A percentile compares a stretch with the other conserved stretches of the same genome.
Evolutionary conservation across 2,329 filamentous ascomycete genomes (phyloP).

Genomic region (Phyllosticta capitalensis): DNA sequence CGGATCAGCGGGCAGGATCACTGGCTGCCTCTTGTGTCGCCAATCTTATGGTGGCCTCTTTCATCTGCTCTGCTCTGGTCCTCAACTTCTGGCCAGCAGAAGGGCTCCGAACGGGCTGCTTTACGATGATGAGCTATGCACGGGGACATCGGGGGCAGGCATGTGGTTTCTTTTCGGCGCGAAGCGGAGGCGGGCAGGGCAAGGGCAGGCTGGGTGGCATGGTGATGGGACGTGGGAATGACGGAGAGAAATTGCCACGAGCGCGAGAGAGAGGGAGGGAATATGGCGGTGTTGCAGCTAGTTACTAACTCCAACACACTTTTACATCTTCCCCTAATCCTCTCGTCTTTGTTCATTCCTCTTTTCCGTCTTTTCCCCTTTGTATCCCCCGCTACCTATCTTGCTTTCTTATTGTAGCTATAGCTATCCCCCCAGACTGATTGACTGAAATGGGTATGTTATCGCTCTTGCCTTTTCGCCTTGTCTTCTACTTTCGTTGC

Average conservation of each 20-base stretch:
- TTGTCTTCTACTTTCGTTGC: not conserved
- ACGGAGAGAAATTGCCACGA: not conserved
- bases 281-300: not conserved
- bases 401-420: not conserved
- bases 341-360: not conserved
- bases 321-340: not conserved
- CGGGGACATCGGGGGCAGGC: not conserved
- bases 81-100: not conserved
- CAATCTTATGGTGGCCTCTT: not conserved
- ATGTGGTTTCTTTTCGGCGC: not conserved
- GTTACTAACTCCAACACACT: not conserved
- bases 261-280: too few relatives aligned
- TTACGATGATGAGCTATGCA: not conserved
- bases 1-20: not conserved
- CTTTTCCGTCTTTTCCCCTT: not conserved
- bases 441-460: not conserved
- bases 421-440: not conserved
- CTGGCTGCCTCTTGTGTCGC: not conserved
- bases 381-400: not conserved
- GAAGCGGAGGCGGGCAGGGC: not conserved
- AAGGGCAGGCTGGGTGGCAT: not conserved
- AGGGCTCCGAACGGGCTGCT: not conserved
- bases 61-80: not conserved
- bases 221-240: not conserved
- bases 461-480: not conserved